A percentile compares a stretch with the other conserved stretches of the same genome.
Evolutionary conservation across 192 early-diverging fungal genomes (phyloP).

Genomic region (Umbelopsis sp.): DNA sequence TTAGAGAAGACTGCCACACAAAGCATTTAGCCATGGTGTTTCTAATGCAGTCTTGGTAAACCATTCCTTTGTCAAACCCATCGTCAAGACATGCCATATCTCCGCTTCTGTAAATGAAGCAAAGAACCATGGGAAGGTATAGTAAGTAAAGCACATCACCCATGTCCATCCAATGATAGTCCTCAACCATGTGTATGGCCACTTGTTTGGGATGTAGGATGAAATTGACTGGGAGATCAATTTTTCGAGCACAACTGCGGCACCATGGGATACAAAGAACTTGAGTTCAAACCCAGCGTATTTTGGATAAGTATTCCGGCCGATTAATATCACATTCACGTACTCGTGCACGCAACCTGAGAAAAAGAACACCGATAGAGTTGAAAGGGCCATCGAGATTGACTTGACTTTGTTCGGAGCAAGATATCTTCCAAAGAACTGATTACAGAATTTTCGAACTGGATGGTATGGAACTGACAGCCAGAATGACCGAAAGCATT

Average conservation of each 20-base stretch:
- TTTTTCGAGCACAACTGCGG: not conserved
- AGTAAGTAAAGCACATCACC: not conserved
- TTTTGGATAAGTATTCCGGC: not conserved
- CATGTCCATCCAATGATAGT: not conserved
- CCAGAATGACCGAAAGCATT: constrained; percentile 7
- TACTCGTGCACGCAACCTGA: constrained; percentile 7
- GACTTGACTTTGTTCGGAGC: not conserved
- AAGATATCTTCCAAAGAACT: not conserved
- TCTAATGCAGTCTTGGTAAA: not conserved
- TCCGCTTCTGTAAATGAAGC: not conserved
- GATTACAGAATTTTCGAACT: not conserved
- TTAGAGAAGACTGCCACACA: not conserved
- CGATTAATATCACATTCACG: not conserved
- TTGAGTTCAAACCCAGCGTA: not conserved
- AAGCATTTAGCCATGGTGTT: not conserved
- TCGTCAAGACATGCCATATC: constrained; percentile 2
- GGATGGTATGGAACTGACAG: constrained; percentile 8
- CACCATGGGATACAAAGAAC: not conserved
- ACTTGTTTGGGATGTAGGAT: not conserved
- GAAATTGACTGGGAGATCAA: not conserved
- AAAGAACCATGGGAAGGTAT: constrained; percentile 9
- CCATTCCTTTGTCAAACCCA: not conserved
- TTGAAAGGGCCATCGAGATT: not conserved
- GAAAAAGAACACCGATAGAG: not conserved
- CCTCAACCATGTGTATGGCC: constrained; percentile 4